Evolutionary conservation across 2,329 filamentous ascomycete species (phyloP).

Genomic region (Fusarium praegraminearum): DNA sequence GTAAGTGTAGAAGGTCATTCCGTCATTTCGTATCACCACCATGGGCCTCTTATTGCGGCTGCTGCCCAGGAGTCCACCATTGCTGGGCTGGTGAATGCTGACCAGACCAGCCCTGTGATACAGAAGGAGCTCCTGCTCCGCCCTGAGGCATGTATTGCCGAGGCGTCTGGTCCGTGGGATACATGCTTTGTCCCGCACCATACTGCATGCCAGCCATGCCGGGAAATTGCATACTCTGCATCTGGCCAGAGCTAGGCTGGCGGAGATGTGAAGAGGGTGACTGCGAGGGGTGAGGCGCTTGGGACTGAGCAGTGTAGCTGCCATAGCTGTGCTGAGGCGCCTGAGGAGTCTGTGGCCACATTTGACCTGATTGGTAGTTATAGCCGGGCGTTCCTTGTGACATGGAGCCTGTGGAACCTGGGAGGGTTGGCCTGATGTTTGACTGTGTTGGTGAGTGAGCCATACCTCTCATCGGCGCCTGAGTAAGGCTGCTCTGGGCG

Average conservation of each 20-base stretch:
- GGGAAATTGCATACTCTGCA: slow-evolving; percentile 73
- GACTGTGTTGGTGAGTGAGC: slow-evolving; percentile 67
- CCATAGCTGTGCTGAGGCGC: slow-evolving; percentile 68
- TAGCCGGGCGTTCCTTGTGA: slow-evolving; percentile 67
- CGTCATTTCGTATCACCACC: slow-evolving; percentile 39
- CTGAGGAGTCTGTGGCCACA: slow-evolving; percentile 77
- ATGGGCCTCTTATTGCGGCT: slow-evolving; percentile 52
- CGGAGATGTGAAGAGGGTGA: slow-evolving; percentile 71
- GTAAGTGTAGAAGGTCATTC: slow-evolving; percentile 39
- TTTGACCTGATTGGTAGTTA: slow-evolving; percentile 72
- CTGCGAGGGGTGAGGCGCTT: slow-evolving; percentile 64
- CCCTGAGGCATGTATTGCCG: slow-evolving; percentile 76
- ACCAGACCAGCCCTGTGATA: slow-evolving; percentile 66
- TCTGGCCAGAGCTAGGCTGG: slow-evolving; percentile 66
- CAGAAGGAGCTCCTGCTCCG: slow-evolving; percentile 62
- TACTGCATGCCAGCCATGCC: slow-evolving; percentile 72
- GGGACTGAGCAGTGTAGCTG: slow-evolving; percentile 65
- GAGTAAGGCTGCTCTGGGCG: slow-evolving; percentile 76
- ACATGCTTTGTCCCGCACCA: slow-evolving; percentile 68
- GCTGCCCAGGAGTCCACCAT: slow-evolving; percentile 67
- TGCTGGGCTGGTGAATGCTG: slow-evolving; percentile 73
- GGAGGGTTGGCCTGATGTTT: slow-evolving; percentile 72
- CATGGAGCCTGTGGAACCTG: slow-evolving; percentile 65
- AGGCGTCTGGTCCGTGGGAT: slow-evolving; percentile 71
- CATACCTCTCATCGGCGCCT: slow-evolving; percentile 78